Evolutionary conservation across 1,284 basidiomycete genomes (phyloP), one percentile per base, ranked within the genome.

Genomic region (Ceratobasidium sp.): DNA sequence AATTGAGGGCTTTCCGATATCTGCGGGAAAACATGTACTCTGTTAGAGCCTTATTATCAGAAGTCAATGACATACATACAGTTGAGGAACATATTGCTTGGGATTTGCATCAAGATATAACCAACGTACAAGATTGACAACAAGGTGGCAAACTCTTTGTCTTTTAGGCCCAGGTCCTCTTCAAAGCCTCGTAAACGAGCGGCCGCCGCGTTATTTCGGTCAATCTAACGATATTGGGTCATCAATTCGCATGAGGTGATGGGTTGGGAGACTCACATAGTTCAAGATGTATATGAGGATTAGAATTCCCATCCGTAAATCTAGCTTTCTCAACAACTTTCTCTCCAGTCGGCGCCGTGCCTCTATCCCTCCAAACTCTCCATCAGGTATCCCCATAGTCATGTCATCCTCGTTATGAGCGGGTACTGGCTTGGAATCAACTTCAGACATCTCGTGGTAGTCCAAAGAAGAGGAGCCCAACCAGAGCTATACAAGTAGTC

Each of bases 21-120:
- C 72, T 69, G 21, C 8, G 12, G 30, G n/a, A 55, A n/a, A n/a
- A n/a, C n/a, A n/a, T n/a, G n/a, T n/a, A n/a, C n/a, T n/a, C n/a
- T n/a, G n/a, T 26, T 48, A 28, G 6, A 26, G 6, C 3, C 26
- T 5, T 26, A 48, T 8, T 16, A 16, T 14, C 16, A 53, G 43
- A 18, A 14, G 18, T n/a, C n/a, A n/a, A 57, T 21, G n/a, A 14
- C 10, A 10, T n/a, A 36, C 36, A 23, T 53, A 74, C 53, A 84
- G 76, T 91, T 90, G 72, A 92, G 78, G 75, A 90, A 87, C 84
- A 90, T 90, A 78, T 92, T 91, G 1, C 89, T 91, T 16, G 90
- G 90, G 62, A 91, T 85, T 79, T 93, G 92, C 88, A 92, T 91
- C 61, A 91, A 79, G 74, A 91, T 88, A 77, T 94, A 93, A 23